phyloP scores from a whole-genome alignment of 306 rosid genomes.

The Gleditsia sinensis region DNA sequence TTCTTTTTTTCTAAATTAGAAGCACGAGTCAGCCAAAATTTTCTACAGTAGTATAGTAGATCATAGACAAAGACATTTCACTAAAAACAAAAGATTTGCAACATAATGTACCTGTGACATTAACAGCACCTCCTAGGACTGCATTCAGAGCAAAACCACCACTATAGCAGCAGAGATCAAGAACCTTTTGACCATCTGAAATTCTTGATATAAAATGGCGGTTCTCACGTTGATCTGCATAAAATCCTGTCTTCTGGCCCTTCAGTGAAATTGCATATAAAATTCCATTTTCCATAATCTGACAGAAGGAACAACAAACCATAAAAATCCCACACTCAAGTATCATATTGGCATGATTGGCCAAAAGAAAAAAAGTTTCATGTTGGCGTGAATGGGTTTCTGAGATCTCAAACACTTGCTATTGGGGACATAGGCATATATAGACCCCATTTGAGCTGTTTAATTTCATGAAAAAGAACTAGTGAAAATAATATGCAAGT shows the following conservation, averaged over 20 bases:
- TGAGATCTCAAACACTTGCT: neutral
- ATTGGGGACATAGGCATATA: neutral
- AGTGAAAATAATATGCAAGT: constrained; percentile 6
- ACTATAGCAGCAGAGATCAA: constrained; percentile 94
- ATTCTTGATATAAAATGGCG: constrained; percentile 77
- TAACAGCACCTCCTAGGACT: constrained; percentile 69
- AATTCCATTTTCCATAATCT: constrained; percentile 82
- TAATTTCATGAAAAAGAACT: neutral
- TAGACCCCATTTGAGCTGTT: neutral
- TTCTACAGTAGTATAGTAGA: neutral
- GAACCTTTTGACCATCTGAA: constrained; percentile 72
- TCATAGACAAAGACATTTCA: constrained; percentile 11
- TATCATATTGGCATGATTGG: no score
- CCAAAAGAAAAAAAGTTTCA: no score
- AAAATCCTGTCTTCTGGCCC: constrained; percentile 96
- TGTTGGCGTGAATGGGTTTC: constrained; percentile 19
- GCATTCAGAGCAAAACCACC: constrained; percentile 95
- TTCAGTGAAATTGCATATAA: constrained; percentile 74
- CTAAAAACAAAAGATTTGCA: neutral
- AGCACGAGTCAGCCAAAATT: constrained; percentile 18
- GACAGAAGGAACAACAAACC: constrained; percentile 28
- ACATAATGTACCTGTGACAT: constrained; percentile 68
- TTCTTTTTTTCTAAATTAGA: constrained; percentile 24
- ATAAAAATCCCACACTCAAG: constrained; percentile 8
- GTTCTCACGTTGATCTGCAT: constrained; percentile 94